Percentiles rank a stretch among this genome's conserved stretches.
Conservation (phyloP, 371 early-diverging fungal species). For the Gilbertella persicaria region DNA sequence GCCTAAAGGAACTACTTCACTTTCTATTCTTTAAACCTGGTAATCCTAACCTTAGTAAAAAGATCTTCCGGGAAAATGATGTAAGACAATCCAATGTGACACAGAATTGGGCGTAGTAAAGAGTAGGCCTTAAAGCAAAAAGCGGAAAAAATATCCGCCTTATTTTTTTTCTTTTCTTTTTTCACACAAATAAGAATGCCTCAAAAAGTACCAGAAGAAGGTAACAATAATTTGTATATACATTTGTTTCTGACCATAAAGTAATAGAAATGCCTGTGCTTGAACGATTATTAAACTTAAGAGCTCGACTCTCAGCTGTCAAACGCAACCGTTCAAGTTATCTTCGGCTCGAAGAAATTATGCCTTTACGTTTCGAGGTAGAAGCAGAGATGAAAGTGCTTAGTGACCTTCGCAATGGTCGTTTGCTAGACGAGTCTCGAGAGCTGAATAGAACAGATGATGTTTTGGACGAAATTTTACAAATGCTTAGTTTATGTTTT, state of each 20-base stretch:
- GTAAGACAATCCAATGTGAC: too few species aligned
- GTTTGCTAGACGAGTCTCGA: slow-evolving; percentile 19
- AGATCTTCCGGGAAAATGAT: too few species aligned
- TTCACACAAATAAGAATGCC: slow-evolving; percentile 17
- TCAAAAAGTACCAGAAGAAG: slow-evolving; percentile 29
- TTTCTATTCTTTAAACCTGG: too few species aligned
- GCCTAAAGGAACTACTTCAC: too few species aligned
- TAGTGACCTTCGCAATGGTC: slow-evolving; percentile 28
- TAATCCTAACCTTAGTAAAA: too few species aligned
- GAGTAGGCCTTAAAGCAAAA: too few species aligned
- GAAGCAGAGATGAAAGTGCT: slow-evolving; percentile 34
- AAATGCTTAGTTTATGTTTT: slow-evolving; percentile 76
- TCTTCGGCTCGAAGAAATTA: slow-evolving; percentile 61
- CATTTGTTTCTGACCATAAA: neutral
- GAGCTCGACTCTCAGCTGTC: slow-evolving; percentile 68
- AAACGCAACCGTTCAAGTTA: slow-evolving; percentile 73
- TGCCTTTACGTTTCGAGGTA: slow-evolving; percentile 53
- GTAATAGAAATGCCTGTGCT: slow-evolving; percentile 61
- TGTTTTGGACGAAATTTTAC: slow-evolving; percentile 75
- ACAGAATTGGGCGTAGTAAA: too few species aligned
- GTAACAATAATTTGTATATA: slow-evolving; percentile 1
- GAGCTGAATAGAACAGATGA: slow-evolving; percentile 68
- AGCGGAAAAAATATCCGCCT: too few species aligned
- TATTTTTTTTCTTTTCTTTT: neutral
- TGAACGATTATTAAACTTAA: slow-evolving; percentile 60